phyloP scores from a whole-genome alignment of 1,284 basidiomycete species.

The Stygiomarasmius scandens region DNA sequence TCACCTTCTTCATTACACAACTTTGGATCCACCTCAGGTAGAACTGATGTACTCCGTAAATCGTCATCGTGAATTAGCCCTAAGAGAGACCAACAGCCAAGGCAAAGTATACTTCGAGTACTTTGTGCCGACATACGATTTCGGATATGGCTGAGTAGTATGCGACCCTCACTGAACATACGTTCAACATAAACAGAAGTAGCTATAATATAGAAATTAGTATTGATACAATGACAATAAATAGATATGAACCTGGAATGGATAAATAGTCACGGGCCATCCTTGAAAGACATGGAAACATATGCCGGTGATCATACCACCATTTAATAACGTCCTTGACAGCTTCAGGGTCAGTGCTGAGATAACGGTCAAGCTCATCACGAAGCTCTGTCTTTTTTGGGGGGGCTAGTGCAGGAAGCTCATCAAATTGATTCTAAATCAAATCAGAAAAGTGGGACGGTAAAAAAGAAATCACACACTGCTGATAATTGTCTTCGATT shows the following conservation, averaged over 20 bases:
- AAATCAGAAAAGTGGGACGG: not conserved
- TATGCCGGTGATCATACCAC: slow-evolving; percentile 26
- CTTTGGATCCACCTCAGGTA: too few species aligned
- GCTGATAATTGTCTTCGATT: too few species aligned
- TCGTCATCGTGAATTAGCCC: too few species aligned
- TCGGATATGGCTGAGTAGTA: slow-evolving; percentile 30
- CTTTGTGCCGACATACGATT: slow-evolving; percentile 30
- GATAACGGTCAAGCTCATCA: slow-evolving; percentile 28
- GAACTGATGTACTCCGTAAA: too few species aligned
- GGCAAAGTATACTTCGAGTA: slow-evolving; percentile 32
- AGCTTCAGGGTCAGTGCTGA: slow-evolving; percentile 20
- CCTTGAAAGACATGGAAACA: slow-evolving; percentile 28
- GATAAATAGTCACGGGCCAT: slow-evolving; percentile 34
- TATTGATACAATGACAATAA: not conserved
- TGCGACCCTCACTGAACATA: slow-evolving; percentile 30
- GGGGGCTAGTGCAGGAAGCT: slow-evolving; percentile 15
- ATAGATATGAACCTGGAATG: slow-evolving; percentile 28
- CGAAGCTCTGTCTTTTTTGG: slow-evolving; percentile 10
- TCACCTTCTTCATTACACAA: too few species aligned
- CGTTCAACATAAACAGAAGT: slow-evolving; percentile 33
- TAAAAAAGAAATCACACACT: too few species aligned
- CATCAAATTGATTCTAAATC: slow-evolving; percentile 19
- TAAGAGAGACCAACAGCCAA: slow-evolving; percentile 26
- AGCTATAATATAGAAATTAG: slow-evolving; percentile 11
- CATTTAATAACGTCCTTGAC: slow-evolving; percentile 28